Conservation (phyloP, 805 yeast species). For the Ogataea glucozyma region DNA sequence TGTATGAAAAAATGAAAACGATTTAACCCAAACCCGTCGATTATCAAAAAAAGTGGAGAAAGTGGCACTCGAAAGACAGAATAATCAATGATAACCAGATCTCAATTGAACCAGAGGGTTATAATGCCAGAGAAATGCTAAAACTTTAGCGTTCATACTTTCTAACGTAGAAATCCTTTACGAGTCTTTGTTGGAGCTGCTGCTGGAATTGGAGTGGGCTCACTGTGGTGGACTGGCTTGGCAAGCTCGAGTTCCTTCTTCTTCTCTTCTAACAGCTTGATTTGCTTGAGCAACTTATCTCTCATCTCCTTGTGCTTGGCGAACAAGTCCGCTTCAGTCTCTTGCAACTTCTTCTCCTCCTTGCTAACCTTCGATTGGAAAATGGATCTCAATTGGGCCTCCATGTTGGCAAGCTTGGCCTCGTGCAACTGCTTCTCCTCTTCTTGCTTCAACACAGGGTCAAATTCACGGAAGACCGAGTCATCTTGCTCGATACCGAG, state of each 20-base stretch:
- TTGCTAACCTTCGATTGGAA: slow-evolving; percentile 95
- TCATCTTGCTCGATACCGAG: slow-evolving; percentile 93
- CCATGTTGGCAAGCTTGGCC: slow-evolving; percentile 90
- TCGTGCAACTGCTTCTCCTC: slow-evolving; percentile 93
- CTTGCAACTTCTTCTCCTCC: slow-evolving; percentile 95
- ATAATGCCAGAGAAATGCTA: slow-evolving; percentile 6
- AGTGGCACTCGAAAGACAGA: slow-evolving; percentile 2
- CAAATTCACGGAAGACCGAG: slow-evolving; percentile 90
- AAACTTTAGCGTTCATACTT: slow-evolving; percentile 6
- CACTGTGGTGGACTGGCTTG: slow-evolving; percentile 50
- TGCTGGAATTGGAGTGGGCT: slow-evolving; percentile 35
- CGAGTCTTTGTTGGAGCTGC: slow-evolving; percentile 60
- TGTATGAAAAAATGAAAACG: slow-evolving; percentile 11
- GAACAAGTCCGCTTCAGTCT: slow-evolving; percentile 94
- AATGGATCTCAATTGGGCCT: slow-evolving; percentile 93
- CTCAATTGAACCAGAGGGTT: slow-evolving; percentile 7
- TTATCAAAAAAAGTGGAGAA: slow-evolving; percentile 9
- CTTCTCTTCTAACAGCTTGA: slow-evolving; percentile 87
- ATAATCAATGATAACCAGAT: slow-evolving; percentile 7
- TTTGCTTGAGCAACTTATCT: slow-evolving; percentile 86
- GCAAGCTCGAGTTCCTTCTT: slow-evolving; percentile 72
- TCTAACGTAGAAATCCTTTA: slow-evolving; percentile 74
- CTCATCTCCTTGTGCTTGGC: slow-evolving; percentile 96
- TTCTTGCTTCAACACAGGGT: slow-evolving; percentile 87
- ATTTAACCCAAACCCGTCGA: slow-evolving; percentile 15